A percentile compares a stretch with the other conserved stretches of the same genome.
phyloP scores from a whole-genome alignment of 176 grass and related monocot genomes.

The Alopecurus myosuroides region DNA sequence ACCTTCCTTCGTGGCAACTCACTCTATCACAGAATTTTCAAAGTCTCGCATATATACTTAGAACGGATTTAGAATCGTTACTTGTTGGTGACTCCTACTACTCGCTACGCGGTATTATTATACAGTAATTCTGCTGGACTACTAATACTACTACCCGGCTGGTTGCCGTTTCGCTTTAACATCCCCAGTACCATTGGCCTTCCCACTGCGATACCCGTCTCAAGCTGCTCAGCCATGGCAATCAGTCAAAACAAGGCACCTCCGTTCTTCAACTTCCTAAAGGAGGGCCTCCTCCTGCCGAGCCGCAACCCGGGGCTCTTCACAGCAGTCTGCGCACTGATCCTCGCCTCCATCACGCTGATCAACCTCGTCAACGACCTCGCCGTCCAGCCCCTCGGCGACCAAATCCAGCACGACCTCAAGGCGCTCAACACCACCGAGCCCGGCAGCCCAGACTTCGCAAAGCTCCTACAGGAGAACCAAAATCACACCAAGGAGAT shows the following conservation, averaged over 20 bases:
- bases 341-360: neutral
- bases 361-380: neutral
- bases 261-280: conserved; percentile 19
- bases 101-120: neutral
- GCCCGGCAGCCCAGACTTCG: neutral
- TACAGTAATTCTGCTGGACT: neutral
- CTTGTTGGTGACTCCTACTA: neutral
- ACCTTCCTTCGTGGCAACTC: neutral
- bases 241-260: neutral
- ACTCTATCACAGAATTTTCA: neutral
- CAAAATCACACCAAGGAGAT: neutral
- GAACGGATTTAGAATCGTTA: neutral
- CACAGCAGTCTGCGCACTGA: neutral
- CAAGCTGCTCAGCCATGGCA: conserved; percentile 19
- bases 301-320: conserved; percentile 18
- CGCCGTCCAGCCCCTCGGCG: neutral
- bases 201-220: too few relatives aligned
- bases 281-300: conserved; percentile 19
- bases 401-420: neutral
- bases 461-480: neutral
- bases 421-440: conserved; percentile 12
- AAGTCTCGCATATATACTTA: neutral
- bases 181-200: too few relatives aligned
- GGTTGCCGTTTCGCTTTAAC: neutral
- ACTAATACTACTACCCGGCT: neutral